These are phyloP conservation scores for Baudoinia panamericana DNA, from an alignment of 495 filamentous ascomycete genomes.

Conservation along the genomic window DNA sequence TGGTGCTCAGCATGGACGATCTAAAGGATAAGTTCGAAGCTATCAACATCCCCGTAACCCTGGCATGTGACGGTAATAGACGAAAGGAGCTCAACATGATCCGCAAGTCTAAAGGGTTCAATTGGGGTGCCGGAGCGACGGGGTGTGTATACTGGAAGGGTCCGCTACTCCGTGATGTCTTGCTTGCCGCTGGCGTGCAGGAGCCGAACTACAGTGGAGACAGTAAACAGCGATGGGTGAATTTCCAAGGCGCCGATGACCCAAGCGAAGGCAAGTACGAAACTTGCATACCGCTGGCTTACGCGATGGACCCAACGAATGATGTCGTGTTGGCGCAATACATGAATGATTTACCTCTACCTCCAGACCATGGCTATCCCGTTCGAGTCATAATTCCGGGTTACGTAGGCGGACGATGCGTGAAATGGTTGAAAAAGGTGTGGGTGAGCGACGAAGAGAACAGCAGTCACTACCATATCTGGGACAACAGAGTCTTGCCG, in stretches of 20 bases:
- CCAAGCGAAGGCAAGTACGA: conserved; percentile 20
- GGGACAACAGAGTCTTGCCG: conserved; percentile 28
- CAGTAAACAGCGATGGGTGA: conserved; percentile 13
- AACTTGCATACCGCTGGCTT: conserved; percentile 19
- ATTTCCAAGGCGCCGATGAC: conserved; percentile 20
- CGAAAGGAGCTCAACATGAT: conserved; percentile 22
- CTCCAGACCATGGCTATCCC: conserved; percentile 21
- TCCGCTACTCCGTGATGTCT: conserved; percentile 16
- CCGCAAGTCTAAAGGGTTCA: conserved; percentile 18
- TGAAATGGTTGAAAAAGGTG: conserved; percentile 20
- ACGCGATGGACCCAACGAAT: conserved; percentile 20
- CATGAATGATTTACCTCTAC: conserved; percentile 20
- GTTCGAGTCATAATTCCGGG: conserved; percentile 19
- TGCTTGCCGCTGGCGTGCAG: conserved; percentile 15
- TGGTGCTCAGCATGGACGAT: conserved; percentile 16
- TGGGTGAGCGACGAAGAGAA: conserved; percentile 20
- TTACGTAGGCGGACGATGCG: conserved; percentile 19
- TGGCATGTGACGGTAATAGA: conserved; percentile 20
- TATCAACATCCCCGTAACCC: conserved; percentile 18
- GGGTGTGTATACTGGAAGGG: conserved; percentile 22
- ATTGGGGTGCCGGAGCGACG: conserved; percentile 16
- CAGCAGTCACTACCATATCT: conserved; percentile 28
- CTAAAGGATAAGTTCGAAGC: conserved; percentile 13
- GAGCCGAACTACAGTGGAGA: neutral
- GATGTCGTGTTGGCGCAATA: conserved; percentile 21